Evolutionary conservation across 2,329 filamentous ascomycete genomes (phyloP).

Genomic region (Tolypocladium inflatum): DNA sequence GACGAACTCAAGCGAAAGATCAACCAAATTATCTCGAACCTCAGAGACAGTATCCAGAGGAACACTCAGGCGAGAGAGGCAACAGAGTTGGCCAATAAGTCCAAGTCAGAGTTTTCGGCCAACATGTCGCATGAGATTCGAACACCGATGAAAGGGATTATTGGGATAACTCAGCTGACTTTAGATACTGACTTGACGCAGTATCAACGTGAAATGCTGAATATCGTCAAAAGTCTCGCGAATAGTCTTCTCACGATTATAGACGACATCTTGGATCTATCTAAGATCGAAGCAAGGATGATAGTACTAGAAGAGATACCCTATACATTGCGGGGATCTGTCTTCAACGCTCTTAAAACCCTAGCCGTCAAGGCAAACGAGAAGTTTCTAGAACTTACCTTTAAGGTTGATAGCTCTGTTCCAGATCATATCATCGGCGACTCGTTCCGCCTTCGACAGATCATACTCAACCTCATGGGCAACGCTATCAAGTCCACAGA

Average conservation of each 20-base stretch:
- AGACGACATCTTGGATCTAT: slow-evolving; percentile 68
- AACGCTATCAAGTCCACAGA: slow-evolving; percentile 99
- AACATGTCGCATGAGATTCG: slow-evolving; percentile 99
- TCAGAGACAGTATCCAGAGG: slow-evolving; percentile 90
- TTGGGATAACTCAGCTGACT: slow-evolving; percentile 94
- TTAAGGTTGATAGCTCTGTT: slow-evolving; percentile 86
- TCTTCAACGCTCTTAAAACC: slow-evolving; percentile 95
- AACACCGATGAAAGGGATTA: slow-evolving; percentile 96
- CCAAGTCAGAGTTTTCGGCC: slow-evolving; percentile 94
- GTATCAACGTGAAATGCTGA: slow-evolving; percentile 96
- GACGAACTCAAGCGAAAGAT: slow-evolving; percentile 98
- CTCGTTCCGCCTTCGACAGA: slow-evolving; percentile 90
- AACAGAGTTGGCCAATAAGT: slow-evolving; percentile 93
- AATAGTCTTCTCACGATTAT: slow-evolving; percentile 96
- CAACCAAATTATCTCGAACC: slow-evolving; percentile 96
- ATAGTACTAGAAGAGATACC: slow-evolving; percentile 99
- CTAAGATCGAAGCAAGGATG: slow-evolving; percentile 84
- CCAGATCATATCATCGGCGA: slow-evolving; percentile 95
- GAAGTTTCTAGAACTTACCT: slow-evolving; percentile 85
- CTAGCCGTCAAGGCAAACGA: slow-evolving; percentile 96
- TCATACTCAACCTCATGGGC: slow-evolving; percentile 92
- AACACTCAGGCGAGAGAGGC: slow-evolving; percentile 94
- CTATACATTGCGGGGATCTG: slow-evolving; percentile 85
- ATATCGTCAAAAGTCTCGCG: slow-evolving; percentile 92
- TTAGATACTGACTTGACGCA: slow-evolving; percentile 90